Evolutionary conservation across 139 green algal species (phyloP), one percentile per base, ranked within the genome.

Genomic region (Gonium pectorale): DNA sequence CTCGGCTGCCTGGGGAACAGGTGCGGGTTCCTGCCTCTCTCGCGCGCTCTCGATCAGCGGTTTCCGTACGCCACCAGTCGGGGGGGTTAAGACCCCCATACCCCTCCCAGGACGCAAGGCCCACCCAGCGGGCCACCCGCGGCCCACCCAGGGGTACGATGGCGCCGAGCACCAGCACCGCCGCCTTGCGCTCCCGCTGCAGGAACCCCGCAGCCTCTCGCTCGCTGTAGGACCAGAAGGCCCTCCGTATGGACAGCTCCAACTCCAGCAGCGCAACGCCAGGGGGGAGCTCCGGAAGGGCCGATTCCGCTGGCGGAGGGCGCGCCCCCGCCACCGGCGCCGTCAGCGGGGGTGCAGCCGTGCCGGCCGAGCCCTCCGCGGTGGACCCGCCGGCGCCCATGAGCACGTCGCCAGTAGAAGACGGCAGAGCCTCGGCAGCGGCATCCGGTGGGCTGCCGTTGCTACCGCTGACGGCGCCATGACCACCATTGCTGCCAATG

Each of bases 171-270:
- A 78, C 0, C 44, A 33, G 29, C 46, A 77, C 46, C 46, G 66
- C 27, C 44, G 63, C 31, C 31, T 11, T 31, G 31, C 40, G 22
- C 33, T 67, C 35, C 21, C 64, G 38, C 33, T 56, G n/a, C 64
- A 77, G 19, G 46, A 64, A 85, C 13, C 22, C n/a, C n/a, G 19
- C 54, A 41, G 73, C 40, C 60, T 22, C 11, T 1, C 5, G 27
- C 11, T 60, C 71, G 35, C 52, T 56, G 71, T 64, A 67, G 33
- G 49, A 38, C 73, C 73, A 81, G 21, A 81, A 29, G 7, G 35
- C 33, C 54, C 5, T 2, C 79, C 46, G 64, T 31, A 85, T 33
- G 26, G 22, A 4, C 46, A 78, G 31, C 35, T 3, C 22, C 44
- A 85, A 35, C 44, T 77, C 64, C 35, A 78, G 37, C 64, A 85